Evolutionary conservation across 805 yeast genomes (phyloP).

Genomic region (Lipomyces orientalis): DNA sequence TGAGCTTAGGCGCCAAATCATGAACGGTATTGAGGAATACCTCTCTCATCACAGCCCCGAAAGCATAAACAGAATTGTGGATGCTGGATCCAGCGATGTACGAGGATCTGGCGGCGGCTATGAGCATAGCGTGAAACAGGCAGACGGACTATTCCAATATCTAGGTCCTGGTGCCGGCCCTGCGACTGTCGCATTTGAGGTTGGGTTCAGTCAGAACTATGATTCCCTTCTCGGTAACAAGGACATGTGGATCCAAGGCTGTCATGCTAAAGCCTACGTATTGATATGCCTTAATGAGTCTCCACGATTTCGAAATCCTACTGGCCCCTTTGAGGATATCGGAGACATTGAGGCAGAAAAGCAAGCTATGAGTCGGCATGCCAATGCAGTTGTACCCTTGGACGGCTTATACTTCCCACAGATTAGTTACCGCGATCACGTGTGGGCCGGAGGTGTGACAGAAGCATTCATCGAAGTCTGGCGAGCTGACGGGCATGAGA

Average conservation of each 20-base stretch:
- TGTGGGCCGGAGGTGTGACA: no score
- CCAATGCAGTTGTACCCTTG: no score
- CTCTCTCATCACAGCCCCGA: background rate
- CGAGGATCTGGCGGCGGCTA: no score
- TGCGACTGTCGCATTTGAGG: background rate
- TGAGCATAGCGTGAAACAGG: no score
- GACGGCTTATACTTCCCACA: no score
- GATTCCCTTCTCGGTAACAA: background rate
- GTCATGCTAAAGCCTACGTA: no score
- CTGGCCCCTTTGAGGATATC: background rate
- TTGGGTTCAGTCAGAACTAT: background rate
- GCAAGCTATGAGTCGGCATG: background rate
- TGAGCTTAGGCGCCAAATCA: background rate
- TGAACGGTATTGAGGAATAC: background rate
- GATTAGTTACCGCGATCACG: no score
- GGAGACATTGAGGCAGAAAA: background rate
- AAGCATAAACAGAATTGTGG: background rate
- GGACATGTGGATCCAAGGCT: background rate
- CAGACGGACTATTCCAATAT: background rate
- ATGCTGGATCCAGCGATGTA: no score
- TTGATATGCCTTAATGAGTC: background rate
- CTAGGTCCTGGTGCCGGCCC: background rate
- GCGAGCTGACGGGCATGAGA: no score
- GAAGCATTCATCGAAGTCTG: no score
- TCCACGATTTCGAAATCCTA: background rate